Evolutionary conservation across 805 yeast genomes (phyloP).

Genomic region (Candida xyloterini): DNA sequence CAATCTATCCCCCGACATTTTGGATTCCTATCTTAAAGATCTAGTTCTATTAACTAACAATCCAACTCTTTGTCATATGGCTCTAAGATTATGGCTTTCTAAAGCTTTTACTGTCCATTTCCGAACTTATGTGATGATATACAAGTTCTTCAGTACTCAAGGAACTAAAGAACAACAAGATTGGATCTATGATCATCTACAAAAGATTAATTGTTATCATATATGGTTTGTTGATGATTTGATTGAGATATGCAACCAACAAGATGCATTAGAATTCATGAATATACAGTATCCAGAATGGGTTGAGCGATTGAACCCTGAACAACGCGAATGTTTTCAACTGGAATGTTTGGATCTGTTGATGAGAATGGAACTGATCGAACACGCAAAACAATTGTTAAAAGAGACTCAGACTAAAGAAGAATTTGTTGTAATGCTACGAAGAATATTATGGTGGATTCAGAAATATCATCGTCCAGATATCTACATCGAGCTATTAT

Average conservation of each 20-base stretch:
- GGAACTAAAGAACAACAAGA: slow-evolving; percentile 23
- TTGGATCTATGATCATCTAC: slow-evolving; percentile 22
- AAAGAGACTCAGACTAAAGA: slow-evolving; percentile 4
- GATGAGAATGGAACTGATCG: slow-evolving; percentile 20
- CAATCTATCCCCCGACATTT: slow-evolving; percentile 15
- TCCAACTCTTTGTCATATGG: slow-evolving; percentile 21
- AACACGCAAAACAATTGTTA: slow-evolving; percentile 10
- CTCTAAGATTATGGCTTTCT: slow-evolving; percentile 29
- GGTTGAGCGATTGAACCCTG: slow-evolving; percentile 10
- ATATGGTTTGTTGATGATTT: slow-evolving; percentile 17
- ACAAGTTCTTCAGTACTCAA: slow-evolving; percentile 16
- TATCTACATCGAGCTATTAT: slow-evolving; percentile 19
- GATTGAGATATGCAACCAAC: slow-evolving; percentile 8
- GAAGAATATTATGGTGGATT: slow-evolving; percentile 16
- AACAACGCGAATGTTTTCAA: slow-evolving; percentile 5
- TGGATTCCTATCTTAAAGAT: slow-evolving; percentile 23
- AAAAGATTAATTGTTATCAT: slow-evolving; percentile 15
- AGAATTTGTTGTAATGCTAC: slow-evolving; percentile 12
- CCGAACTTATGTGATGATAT: slow-evolving; percentile 25
- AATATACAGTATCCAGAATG: slow-evolving; percentile 1
- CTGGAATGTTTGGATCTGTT: slow-evolving; percentile 15
- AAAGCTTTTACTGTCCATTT: slow-evolving; percentile 14
- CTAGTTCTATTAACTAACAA: slow-evolving; percentile 22
- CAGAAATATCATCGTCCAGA: slow-evolving; percentile 21
- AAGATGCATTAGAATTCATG: slow-evolving; percentile 4